phyloP scores from a whole-genome alignment of 768 basidiomycete genomes.

The Daedaleopsis nitida region DNA sequence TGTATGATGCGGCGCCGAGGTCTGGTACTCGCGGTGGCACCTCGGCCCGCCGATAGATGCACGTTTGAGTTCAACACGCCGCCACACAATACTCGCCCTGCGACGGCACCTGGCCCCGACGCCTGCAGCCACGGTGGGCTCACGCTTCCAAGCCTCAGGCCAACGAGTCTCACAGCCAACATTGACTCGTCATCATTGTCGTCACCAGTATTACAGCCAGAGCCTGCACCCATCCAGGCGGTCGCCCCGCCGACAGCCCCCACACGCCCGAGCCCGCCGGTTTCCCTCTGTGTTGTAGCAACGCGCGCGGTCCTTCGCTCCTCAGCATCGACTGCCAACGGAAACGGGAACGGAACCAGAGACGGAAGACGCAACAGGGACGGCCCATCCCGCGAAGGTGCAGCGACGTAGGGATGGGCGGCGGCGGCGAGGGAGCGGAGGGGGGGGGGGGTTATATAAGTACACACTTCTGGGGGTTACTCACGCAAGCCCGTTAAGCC shows the following conservation, averaged over 20 bases:
- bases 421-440: background rate
- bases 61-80: too few relatives aligned
- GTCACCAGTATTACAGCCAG: constrained; percentile 1
- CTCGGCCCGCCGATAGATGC: too few relatives aligned
- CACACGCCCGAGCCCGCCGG: background rate
- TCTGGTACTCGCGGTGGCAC: too few relatives aligned
- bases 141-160: too few relatives aligned
- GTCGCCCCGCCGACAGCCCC: background rate
- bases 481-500: constrained; percentile 43
- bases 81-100: too few relatives aligned
- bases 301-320: background rate
- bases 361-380: background rate
- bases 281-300: background rate
- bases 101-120: too few relatives aligned
- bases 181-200: constrained; percentile 5
- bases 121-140: too few relatives aligned
- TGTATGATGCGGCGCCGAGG: too few relatives aligned
- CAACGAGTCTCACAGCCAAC: background rate
- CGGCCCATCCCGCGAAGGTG: background rate
- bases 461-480: background rate
- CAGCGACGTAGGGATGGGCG: background rate
- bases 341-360: background rate
- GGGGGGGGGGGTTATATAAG: background rate
- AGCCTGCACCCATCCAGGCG: background rate
- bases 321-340: background rate